A percentile compares a stretch with the other conserved stretches of the same genome.
Evolutionary conservation across 2,329 filamentous ascomycete species (phyloP).

Genomic region (Monosporascus cannonballus): DNA sequence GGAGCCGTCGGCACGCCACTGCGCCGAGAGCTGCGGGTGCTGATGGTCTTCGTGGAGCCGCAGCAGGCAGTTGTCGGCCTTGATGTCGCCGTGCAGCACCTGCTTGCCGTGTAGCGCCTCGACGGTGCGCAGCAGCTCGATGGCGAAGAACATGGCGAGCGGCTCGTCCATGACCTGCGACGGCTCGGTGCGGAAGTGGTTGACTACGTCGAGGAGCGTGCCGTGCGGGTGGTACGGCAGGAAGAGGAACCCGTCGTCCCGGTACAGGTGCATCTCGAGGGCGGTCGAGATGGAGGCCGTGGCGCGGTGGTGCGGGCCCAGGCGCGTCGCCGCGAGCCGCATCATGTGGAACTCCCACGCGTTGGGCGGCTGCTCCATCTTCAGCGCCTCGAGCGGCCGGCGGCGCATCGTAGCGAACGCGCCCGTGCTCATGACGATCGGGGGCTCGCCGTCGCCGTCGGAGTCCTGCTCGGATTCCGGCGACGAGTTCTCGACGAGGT

Average conservation of each 20-base stretch:
- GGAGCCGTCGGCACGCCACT: slow-evolving; percentile 68
- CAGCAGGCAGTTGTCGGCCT: slow-evolving; percentile 90
- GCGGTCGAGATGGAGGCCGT: slow-evolving; percentile 73
- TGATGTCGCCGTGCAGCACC: slow-evolving; percentile 88
- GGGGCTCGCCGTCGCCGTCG: slow-evolving; percentile 30
- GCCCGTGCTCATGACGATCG: slow-evolving; percentile 54
- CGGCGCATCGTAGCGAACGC: slow-evolving; percentile 52
- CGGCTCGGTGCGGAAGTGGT: slow-evolving; percentile 68
- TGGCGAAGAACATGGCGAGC: slow-evolving; percentile 89
- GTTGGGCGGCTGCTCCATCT: slow-evolving; percentile 85
- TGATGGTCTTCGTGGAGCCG: slow-evolving; percentile 57
- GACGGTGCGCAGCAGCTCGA: slow-evolving; percentile 85
- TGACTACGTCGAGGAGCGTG: slow-evolving; percentile 91
- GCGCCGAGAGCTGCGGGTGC: slow-evolving; percentile 42
- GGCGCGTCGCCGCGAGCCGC: slow-evolving; percentile 68
- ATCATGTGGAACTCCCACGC: slow-evolving; percentile 98
- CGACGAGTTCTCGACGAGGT: slow-evolving; percentile 72
- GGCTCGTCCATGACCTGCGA: slow-evolving; percentile 80
- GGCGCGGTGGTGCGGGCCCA: slow-evolving; percentile 65
- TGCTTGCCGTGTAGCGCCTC: slow-evolving; percentile 77
- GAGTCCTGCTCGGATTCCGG: slow-evolving; percentile 40
- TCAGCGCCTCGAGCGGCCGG: slow-evolving; percentile 71
- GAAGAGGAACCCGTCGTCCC: slow-evolving; percentile 83
- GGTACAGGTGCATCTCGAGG: slow-evolving; percentile 87
- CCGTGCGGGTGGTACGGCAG: slow-evolving; percentile 85